Percentiles rank a stretch among this genome's conserved stretches.
Conservation (phyloP, 2,329 filamentous ascomycete genomes). For the Cephalotrichum gorgonifer region DNA sequence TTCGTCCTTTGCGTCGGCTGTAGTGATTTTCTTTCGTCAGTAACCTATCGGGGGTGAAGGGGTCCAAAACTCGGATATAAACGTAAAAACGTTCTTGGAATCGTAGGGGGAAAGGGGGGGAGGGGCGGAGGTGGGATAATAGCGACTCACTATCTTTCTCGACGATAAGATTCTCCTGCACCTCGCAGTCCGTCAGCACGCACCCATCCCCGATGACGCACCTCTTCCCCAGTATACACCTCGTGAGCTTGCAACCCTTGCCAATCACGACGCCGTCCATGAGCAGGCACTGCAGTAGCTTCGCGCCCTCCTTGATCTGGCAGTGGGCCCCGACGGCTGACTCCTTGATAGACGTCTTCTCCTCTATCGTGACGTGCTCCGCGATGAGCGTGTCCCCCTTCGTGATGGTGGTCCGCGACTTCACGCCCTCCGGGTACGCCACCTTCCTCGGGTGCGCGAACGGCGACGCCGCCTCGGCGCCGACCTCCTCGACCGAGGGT, state of each 20-base stretch:
- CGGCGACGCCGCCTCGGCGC: conserved; percentile 48
- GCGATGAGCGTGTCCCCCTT: conserved; percentile 73
- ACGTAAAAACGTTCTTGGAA: neutral
- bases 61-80: neutral
- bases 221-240: conserved; percentile 74
- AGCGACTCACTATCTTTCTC: conserved; percentile 63
- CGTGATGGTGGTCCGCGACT: conserved; percentile 71
- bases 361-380: conserved; percentile 81
- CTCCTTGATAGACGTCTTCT: conserved; percentile 88
- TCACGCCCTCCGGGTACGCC: conserved; percentile 73
- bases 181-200: conserved; percentile 79
- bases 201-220: conserved; percentile 75
- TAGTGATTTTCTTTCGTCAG: conserved; percentile 2
- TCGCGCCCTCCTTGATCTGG: conserved; percentile 75
- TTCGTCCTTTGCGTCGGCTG: conserved; percentile 57
- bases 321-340: conserved; percentile 80
- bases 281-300: conserved; percentile 75
- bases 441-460: conserved; percentile 74
- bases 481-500: conserved; percentile 56
- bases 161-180: conserved; percentile 80
- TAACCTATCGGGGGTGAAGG: conserved; percentile 3
- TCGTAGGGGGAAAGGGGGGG: neutral
- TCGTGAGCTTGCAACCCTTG: conserved; percentile 73
- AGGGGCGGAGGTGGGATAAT: neutral
- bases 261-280: conserved; percentile 89